Evolutionary conservation across 2,329 filamentous ascomycete genomes (phyloP), one percentile per base, ranked within the genome.

Genomic region (Pseudofabraea citricarpa): DNA sequence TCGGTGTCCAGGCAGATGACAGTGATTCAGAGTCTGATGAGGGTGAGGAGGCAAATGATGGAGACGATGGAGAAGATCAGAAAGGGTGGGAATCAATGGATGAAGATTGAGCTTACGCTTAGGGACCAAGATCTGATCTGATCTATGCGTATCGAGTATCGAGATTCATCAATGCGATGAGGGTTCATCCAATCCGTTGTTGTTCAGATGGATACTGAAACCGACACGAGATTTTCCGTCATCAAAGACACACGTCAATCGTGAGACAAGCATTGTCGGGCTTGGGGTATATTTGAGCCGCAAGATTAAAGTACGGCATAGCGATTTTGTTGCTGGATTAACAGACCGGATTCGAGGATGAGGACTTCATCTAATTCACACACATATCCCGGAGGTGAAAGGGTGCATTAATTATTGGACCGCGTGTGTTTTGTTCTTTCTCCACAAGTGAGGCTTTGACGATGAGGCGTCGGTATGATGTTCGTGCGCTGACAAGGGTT

Each of bases 1-100:
- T 97, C 5, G 86, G 84, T 1, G 73, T 95, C 37, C 74, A 77
- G 26, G 77, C 83, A 36, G 75, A 83, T 43, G 80, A 81, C 49
- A 85, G 82, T 52, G 84, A 85, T 50, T 79, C 77, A 39, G 80
- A 81, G 46, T 63, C 62, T 26, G 76, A 77, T 47, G 75, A 65
- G 32, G 71, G 67, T 9, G 73, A 69, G 22, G 71, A 70, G 19
- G 73, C 64, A 16, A 68, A 62, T n/a, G 65, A 61, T 6, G 61
- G 53, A 3, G 59, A 58, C 8, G 60, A 55, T n/a, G n/a, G n/a
- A 5, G 60, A 56, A 6, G 62, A 59, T 7, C 62, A 40, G 66
- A 67, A 23, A 49, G 58, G 53, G 16, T 66, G 45, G 65, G 73
- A 75, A 29, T 75, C 71, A 2, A 81, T 80, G 77, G 75, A 79